Base-by-base conservation (phyloP, 129 eudicot species). In the Centella asiatica region DNA sequence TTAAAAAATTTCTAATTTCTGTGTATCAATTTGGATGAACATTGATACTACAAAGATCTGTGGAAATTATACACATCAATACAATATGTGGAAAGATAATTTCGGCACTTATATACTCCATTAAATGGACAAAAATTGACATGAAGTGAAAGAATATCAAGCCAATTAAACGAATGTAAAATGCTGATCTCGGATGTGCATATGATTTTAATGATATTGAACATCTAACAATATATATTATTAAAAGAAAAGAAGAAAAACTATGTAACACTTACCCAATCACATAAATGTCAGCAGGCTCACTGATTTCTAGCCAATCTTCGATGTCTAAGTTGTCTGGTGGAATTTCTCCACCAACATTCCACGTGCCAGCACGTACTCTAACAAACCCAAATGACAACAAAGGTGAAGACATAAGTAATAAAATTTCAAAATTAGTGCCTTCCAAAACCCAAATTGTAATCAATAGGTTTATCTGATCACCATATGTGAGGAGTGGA, bases 281-380 rank as follows among this genome's bases (percentile, higher is more conserved):
- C 39, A 92, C 99, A 68, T 92, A 92, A 40, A 92, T 68, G 67
- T 92, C 96, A 69, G 99, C 81, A 66, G 99, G 99, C 29, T 87
- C 77, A 60, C 71, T 68, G 39, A 80, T 66, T 71, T 82, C 83
- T 44, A 92, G 69, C 94, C 88, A 84, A 48, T 76, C 86, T 45
- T 76, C 70, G 44, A 92, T 69, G 57, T 92, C 88, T 20, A 92
- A 72, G 69, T 87, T 81, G 60, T 87, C 86, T 20, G 96, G 86
- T n/a, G 99, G 99, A 65, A 70, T 39, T 72, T 64, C 80, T 46
- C 96, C 99, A 5, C 77, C 99, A 71, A 92, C 95, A 63, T 92
- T 92, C 99, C 99, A 92, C 14, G 99, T 87, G 65, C 79, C 81
- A 67, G 78, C 96, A 70, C 86, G 83, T 70, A 87, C 73, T 71